Conservation (phyloP, 2,329 filamentous ascomycete genomes). For the Pestalotiopsis sp. region DNA sequence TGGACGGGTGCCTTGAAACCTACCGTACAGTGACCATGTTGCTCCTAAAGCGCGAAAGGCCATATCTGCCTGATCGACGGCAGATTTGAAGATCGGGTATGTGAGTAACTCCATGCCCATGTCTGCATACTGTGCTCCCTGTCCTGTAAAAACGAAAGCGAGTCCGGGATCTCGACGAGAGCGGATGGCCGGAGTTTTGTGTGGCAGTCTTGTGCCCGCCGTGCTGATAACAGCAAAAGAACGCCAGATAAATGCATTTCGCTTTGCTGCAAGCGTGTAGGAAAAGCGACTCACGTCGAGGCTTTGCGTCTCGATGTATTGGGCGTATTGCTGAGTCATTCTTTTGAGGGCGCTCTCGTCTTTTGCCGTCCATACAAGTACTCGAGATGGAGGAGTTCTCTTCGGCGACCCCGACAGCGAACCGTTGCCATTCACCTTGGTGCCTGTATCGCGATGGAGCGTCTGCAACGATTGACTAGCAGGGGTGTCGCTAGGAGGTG, state of each 20-base stretch:
- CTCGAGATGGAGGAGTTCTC: too few species aligned
- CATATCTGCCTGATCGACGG: conserved; percentile 16
- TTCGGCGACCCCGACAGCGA: too few species aligned
- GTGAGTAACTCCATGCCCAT: conserved; percentile 36
- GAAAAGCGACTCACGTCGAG: conserved; percentile 22
- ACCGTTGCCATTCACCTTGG: too few species aligned
- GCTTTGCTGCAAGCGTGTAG: conserved; percentile 27
- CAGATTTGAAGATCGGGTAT: conserved; percentile 19
- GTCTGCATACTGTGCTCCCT: conserved; percentile 37
- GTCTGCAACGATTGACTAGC: too few species aligned
- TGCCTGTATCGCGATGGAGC: too few species aligned
- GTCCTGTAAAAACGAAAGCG: conserved; percentile 37
- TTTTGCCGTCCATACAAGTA: too few species aligned
- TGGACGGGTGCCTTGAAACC: not conserved
- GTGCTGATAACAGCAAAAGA: conserved; percentile 23
- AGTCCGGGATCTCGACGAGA: not conserved
- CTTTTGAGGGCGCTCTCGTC: too few species aligned
- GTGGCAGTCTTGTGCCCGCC: not conserved
- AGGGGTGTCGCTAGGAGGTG: too few species aligned
- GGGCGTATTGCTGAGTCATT: too few species aligned
- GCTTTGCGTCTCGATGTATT: too few species aligned
- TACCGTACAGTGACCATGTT: conserved; percentile 18
- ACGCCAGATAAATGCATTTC: conserved; percentile 30
- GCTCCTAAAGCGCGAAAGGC: conserved; percentile 13
- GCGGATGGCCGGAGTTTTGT: not conserved